Conservation (phyloP, 768 basidiomycete species). For the Lentinula sp. region DNA sequence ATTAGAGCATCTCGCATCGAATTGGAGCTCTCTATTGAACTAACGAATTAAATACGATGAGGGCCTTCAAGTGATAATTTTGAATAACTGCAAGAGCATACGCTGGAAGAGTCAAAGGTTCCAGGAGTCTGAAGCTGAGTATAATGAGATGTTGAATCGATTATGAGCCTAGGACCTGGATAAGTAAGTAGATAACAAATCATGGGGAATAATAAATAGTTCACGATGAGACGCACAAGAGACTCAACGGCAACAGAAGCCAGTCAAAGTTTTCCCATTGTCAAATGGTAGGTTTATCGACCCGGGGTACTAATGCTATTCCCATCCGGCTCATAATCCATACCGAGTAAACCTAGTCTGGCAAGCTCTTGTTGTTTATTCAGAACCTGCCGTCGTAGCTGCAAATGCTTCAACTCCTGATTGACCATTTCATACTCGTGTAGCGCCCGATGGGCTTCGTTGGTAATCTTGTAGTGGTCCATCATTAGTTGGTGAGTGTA, state of each 20-base stretch:
- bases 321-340: constrained; percentile 18
- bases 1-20: too few relatives aligned
- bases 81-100: too few relatives aligned
- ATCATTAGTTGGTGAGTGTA: constrained; percentile 17
- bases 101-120: too few relatives aligned
- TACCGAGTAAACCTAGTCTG: constrained; percentile 33
- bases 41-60: too few relatives aligned
- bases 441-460: constrained; percentile 33
- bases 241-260: not conserved
- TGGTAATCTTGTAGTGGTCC: constrained; percentile 37
- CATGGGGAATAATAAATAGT: not conserved
- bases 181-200: not conserved
- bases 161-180: not conserved
- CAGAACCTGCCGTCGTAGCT: not conserved
- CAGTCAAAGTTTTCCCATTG: too few relatives aligned
- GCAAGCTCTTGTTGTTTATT: constrained; percentile 1
- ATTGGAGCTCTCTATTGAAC: too few relatives aligned
- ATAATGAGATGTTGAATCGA: not conserved
- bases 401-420: not conserved
- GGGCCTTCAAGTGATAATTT: too few relatives aligned
- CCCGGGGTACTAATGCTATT: not conserved
- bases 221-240: not conserved
- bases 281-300: not conserved
- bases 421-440: constrained; percentile 2
- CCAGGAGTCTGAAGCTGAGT: too few relatives aligned